A percentile compares a stretch with the other conserved stretches of the same genome.
Conservation (phyloP, 208 protist species). For the Wallacemonas sp. region DNA sequence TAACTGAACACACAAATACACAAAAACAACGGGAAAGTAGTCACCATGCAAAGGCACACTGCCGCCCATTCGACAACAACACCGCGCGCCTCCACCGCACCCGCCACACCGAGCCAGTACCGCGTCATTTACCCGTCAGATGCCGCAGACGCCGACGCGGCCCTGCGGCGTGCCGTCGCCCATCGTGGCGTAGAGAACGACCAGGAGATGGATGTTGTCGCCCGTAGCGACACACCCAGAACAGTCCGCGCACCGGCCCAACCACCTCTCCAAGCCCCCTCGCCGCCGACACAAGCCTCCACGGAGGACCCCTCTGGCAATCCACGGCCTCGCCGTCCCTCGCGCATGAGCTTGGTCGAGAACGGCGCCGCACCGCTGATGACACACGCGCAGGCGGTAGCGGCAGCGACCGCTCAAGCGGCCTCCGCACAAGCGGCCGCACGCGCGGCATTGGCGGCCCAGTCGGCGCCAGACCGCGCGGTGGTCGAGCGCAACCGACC, state of each 20-base stretch:
- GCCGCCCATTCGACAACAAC: too few relatives aligned
- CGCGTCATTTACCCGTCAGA: not conserved
- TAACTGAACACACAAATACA: too few relatives aligned
- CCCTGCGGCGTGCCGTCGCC: not conserved
- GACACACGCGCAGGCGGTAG: too few relatives aligned
- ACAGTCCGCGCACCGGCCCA: too few relatives aligned
- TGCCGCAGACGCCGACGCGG: conserved; percentile 2
- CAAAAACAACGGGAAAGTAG: too few relatives aligned
- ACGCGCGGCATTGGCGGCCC: not conserved
- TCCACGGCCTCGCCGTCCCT: too few relatives aligned
- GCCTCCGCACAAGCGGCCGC: not conserved
- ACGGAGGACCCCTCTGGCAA: too few relatives aligned
- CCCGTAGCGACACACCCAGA: too few relatives aligned
- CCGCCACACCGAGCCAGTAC: not conserved
- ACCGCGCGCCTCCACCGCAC: not conserved
- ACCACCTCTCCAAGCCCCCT: too few relatives aligned
- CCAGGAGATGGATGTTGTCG: not conserved
- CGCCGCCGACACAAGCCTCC: too few relatives aligned
- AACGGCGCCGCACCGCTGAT: not conserved
- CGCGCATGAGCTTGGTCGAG: not conserved
- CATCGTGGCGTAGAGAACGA: not conserved
- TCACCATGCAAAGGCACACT: too few relatives aligned
- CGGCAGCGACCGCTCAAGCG: not conserved
- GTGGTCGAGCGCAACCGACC: not conserved
- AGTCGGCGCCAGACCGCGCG: not conserved